These are phyloP conservation scores for Ciborinia camelliae DNA, from an alignment of 2,329 filamentous ascomycete species.

Conservation along the genomic window DNA sequence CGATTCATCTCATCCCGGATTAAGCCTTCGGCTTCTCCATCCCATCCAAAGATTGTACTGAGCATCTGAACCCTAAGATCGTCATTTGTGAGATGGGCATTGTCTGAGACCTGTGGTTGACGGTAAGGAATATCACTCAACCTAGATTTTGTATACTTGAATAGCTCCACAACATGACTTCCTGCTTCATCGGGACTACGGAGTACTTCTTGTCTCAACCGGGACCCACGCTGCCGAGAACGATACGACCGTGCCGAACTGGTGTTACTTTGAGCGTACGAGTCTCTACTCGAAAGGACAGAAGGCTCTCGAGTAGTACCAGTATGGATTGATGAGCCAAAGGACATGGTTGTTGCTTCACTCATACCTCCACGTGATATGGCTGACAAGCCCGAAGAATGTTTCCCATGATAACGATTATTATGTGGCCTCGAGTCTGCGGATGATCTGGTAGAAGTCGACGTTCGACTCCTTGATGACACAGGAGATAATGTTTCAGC, in stretches of 20 bases:
- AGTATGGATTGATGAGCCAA: constrained; percentile 54
- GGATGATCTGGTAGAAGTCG: constrained; percentile 52
- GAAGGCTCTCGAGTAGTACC: constrained; percentile 33
- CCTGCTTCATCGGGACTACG: constrained; percentile 72
- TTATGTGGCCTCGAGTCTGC: constrained; percentile 49
- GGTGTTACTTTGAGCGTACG: constrained; percentile 53
- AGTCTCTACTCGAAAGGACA: constrained; percentile 44
- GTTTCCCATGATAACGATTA: constrained; percentile 34
- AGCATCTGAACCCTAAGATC: constrained; percentile 89
- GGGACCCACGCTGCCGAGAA: constrained; percentile 55
- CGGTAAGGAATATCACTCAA: constrained; percentile 81
- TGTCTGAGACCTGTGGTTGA: constrained; percentile 57
- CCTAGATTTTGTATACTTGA: constrained; percentile 78
- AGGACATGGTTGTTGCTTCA: constrained; percentile 66
- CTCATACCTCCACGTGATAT: constrained; percentile 51
- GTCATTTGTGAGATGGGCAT: constrained; percentile 65
- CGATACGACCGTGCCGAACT: constrained; percentile 39
- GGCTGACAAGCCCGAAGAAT: constrained; percentile 41
- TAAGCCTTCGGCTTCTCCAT: constrained; percentile 75
- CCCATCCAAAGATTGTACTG: constrained; percentile 91
- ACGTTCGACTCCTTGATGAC: constrained; percentile 36
- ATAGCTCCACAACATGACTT: constrained; percentile 63
- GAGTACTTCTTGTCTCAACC: constrained; percentile 75
- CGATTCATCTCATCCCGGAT: constrained; percentile 80
- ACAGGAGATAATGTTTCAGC: constrained; percentile 36